phyloP scores from a whole-genome alignment of 768 basidiomycete genomes.

The Mycena vulgaris region DNA sequence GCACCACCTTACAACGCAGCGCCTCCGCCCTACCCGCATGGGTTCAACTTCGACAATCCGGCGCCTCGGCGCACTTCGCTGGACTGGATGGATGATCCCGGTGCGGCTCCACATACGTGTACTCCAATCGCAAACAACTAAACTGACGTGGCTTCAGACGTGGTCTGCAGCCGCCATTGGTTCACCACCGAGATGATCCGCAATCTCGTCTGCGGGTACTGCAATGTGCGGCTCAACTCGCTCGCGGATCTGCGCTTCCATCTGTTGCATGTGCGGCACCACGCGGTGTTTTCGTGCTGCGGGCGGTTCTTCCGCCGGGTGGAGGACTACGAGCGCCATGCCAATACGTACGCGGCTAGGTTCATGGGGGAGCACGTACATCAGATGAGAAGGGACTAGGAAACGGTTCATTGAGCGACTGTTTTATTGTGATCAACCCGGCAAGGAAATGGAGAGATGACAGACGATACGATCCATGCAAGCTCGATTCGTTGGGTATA shows the following conservation, averaged over 20 bases:
- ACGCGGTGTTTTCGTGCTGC: slow-evolving; percentile 46
- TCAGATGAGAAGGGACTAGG: slow-evolving; percentile 27
- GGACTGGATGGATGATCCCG: slow-evolving; percentile 43
- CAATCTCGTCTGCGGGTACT: slow-evolving; percentile 46
- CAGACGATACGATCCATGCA: too few species aligned
- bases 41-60: slow-evolving; percentile 9
- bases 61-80: slow-evolving; percentile 4
- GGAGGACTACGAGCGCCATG: slow-evolving; percentile 43
- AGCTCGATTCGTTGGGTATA: too few species aligned
- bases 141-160: slow-evolving; percentile 1
- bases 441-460: too few species aligned
- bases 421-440: too few species aligned
- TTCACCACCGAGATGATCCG: slow-evolving; percentile 45
- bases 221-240: slow-evolving; percentile 41
- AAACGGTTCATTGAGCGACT: too few species aligned
- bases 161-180: slow-evolving; percentile 38
- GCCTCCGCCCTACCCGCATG: slow-evolving; percentile 15
- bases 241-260: slow-evolving; percentile 45
- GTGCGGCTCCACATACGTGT: slow-evolving; percentile 27
- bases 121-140: neutral
- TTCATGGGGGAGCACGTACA: slow-evolving; percentile 26
- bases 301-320: slow-evolving; percentile 44
- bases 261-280: slow-evolving; percentile 40
- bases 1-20: slow-evolving; percentile 2
- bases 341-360: slow-evolving; percentile 30